These are phyloP conservation scores for Penicillium capsulatum DNA, from an alignment of 2,329 filamentous ascomycete genomes.

Conservation along the genomic window DNA sequence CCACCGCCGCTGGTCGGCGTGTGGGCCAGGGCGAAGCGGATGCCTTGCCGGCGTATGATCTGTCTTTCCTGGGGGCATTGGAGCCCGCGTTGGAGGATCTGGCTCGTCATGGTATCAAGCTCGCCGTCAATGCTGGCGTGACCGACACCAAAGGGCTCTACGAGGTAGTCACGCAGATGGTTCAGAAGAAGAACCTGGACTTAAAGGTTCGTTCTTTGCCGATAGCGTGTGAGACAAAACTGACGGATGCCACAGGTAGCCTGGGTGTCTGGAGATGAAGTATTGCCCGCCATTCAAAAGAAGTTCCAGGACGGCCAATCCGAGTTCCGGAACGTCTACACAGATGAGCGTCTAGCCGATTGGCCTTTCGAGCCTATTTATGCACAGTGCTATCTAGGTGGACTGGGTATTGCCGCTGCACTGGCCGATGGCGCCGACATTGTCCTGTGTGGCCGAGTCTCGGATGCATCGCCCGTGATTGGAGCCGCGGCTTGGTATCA, in stretches of 20 bases:
- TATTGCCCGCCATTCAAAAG: slow-evolving; percentile 33
- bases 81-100: slow-evolving; percentile 40
- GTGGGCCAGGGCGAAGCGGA: slow-evolving; percentile 29
- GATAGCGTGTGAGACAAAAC: too few species aligned
- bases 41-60: slow-evolving; percentile 46
- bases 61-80: slow-evolving; percentile 50
- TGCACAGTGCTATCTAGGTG: slow-evolving; percentile 38
- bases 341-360: slow-evolving; percentile 27
- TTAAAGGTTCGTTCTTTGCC: slow-evolving; percentile 34
- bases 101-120: slow-evolving; percentile 40
- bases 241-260: slow-evolving; percentile 33
- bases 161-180: slow-evolving; percentile 36
- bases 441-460: slow-evolving; percentile 43
- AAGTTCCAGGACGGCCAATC: slow-evolving; percentile 29
- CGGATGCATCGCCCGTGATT: slow-evolving; percentile 44
- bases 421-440: slow-evolving; percentile 43
- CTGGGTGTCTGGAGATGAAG: slow-evolving; percentile 48
- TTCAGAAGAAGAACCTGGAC: slow-evolving; percentile 37
- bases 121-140: slow-evolving; percentile 46
- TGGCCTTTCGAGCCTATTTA: slow-evolving; percentile 37
- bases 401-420: slow-evolving; percentile 38
- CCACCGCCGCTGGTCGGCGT: slow-evolving; percentile 38
- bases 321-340: slow-evolving; percentile 41
- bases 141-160: slow-evolving; percentile 42
- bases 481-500: slow-evolving; percentile 45